Percentiles rank a stretch among this genome's conserved stretches.
Conservation (phyloP, 2,329 filamentous ascomycete species). For the Hortaea sp. region DNA sequence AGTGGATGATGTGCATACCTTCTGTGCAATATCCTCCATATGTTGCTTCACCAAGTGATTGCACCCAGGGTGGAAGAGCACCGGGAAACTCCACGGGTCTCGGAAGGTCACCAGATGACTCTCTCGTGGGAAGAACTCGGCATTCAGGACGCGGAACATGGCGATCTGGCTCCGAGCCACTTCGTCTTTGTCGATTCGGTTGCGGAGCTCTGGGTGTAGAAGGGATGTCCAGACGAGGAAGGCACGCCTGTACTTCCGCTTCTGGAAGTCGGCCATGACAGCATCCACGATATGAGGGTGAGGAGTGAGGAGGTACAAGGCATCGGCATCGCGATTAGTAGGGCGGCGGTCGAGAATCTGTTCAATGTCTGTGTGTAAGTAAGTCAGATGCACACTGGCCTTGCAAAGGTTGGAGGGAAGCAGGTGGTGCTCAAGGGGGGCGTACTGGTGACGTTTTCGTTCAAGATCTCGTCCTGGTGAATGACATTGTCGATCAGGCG, state of each 20-base stretch:
- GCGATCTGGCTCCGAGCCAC: slow-evolving; percentile 63
- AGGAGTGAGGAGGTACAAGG: slow-evolving; percentile 83
- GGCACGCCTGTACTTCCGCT: slow-evolving; percentile 65
- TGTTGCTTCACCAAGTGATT: slow-evolving; percentile 74
- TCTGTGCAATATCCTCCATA: slow-evolving; percentile 76
- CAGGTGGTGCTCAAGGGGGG: slow-evolving; percentile 3
- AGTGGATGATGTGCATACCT: slow-evolving; percentile 44
- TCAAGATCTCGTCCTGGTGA: slow-evolving; percentile 94
- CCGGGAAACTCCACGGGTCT: slow-evolving; percentile 91
- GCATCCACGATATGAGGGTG: slow-evolving; percentile 85
- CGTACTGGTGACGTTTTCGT: slow-evolving; percentile 90
- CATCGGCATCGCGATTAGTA: slow-evolving; percentile 81
- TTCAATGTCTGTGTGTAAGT: slow-evolving; percentile 65
- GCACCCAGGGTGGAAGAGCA: slow-evolving; percentile 83
- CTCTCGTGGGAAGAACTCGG: slow-evolving; percentile 85
- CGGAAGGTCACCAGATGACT: slow-evolving; percentile 84
- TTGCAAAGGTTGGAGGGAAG: not conserved
- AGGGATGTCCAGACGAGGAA: slow-evolving; percentile 80
- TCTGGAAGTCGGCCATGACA: slow-evolving; percentile 83
- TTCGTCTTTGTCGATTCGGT: slow-evolving; percentile 63
- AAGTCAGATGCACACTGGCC: slow-evolving; percentile 11
- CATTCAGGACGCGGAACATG: slow-evolving; percentile 71
- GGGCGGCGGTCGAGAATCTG: slow-evolving; percentile 79
- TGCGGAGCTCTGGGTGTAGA: slow-evolving; percentile 58
- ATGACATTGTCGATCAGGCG: slow-evolving; percentile 84